Evolutionary conservation across 148 eudicot genomes (phyloP).

Genomic region (Diospyros kaki): DNA sequence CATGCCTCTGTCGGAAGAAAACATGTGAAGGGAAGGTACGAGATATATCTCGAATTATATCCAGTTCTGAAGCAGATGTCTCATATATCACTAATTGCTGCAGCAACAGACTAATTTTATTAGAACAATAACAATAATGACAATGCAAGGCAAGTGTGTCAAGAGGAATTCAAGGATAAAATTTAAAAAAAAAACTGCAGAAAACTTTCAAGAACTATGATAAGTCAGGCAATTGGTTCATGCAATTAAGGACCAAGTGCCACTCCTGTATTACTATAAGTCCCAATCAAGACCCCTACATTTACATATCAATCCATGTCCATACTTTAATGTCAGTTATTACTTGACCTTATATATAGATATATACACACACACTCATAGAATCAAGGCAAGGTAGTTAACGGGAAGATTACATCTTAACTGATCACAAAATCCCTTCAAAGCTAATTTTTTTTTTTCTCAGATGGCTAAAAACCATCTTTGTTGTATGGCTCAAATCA

Average conservation of each 20-base stretch:
- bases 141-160: neutral
- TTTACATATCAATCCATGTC: too few relatives aligned
- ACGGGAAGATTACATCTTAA: too few relatives aligned
- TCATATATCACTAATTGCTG: slow-evolving; percentile 98
- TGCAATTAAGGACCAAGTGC: neutral
- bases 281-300: neutral
- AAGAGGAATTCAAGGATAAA: neutral
- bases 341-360: too few relatives aligned
- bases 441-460: too few relatives aligned
- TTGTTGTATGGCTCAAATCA: too few relatives aligned
- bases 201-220: neutral
- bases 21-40: slow-evolving; percentile 98
- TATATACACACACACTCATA: too few relatives aligned
- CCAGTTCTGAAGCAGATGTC: slow-evolving; percentile 91
- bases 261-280: neutral
- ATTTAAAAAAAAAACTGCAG: neutral
- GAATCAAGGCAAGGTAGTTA: too few relatives aligned
- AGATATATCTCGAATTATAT: slow-evolving; percentile 95
- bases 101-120: slow-evolving; percentile 22
- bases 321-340: too few relatives aligned
- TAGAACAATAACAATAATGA: neutral
- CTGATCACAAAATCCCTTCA: too few relatives aligned
- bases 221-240: neutral
- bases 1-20: slow-evolving; percentile 98
- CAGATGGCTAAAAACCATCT: too few relatives aligned